These are phyloP conservation scores for Coniochaeta sp. DNA, from an alignment of 2,329 filamentous ascomycete species.

Conservation along the genomic window DNA sequence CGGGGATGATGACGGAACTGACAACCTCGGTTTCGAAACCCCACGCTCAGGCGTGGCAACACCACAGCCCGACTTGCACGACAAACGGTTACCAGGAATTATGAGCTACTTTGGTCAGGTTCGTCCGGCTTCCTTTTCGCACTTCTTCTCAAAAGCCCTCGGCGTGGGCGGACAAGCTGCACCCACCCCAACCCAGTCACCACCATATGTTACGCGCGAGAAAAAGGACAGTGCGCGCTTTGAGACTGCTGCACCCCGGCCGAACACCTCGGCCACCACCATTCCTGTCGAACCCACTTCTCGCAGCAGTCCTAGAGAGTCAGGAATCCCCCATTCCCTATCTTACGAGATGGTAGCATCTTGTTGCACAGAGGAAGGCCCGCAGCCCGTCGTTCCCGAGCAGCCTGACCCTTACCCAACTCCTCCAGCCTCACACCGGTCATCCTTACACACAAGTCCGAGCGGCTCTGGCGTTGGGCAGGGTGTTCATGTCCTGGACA, in stretches of 20 bases:
- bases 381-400: constrained; percentile 7
- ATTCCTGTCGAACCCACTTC: constrained; percentile 12
- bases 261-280: constrained; percentile 14
- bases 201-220: constrained; percentile 13
- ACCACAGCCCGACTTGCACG: constrained; percentile 84
- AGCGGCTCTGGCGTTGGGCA: constrained; percentile 33
- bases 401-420: constrained; percentile 47
- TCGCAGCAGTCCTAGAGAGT: constrained; percentile 13
- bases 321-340: constrained; percentile 24
- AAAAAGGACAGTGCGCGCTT: constrained; percentile 10
- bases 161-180: constrained; percentile 31
- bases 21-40: constrained; percentile 77
- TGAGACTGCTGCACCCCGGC: constrained; percentile 12
- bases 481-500: constrained; percentile 23
- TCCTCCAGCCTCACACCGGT: constrained; percentile 45
- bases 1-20: constrained; percentile 63
- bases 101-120: constrained; percentile 99
- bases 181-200: constrained; percentile 25
- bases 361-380: constrained; percentile 8
- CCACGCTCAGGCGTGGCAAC: constrained; percentile 89
- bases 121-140: constrained; percentile 73
- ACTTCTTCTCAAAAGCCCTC: constrained; percentile 32
- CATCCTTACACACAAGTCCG: constrained; percentile 36
- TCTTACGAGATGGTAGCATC: constrained; percentile 30
- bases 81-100: constrained; percentile 93